A percentile compares a stretch with the other conserved stretches of the same genome.
phyloP scores from a whole-genome alignment of 2,329 filamentous ascomycete species.

The Taxawa tesnikishii region DNA sequence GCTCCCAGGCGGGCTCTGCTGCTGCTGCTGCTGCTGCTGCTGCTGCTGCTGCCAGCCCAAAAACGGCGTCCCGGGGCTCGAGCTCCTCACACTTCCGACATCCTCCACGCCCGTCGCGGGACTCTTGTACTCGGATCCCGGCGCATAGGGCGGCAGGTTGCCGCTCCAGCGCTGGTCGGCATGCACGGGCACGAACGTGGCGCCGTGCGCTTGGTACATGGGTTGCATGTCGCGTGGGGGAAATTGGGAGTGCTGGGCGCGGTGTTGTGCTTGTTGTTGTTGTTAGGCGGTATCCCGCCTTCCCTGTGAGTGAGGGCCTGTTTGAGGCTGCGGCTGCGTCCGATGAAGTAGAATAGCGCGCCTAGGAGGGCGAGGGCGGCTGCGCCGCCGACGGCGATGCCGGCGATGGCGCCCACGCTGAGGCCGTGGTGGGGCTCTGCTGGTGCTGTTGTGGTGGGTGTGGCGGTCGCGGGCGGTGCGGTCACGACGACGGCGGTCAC shows the following conservation, averaged over 20 bases:
- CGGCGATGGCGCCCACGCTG: slow-evolving; percentile 28
- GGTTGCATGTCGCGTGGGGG: too few relatives aligned
- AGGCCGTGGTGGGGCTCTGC: slow-evolving; percentile 13
- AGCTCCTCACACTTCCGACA: neutral
- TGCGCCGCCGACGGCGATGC: slow-evolving; percentile 51
- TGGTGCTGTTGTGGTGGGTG: too few relatives aligned
- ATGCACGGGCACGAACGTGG: neutral
- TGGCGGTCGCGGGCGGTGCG: slow-evolving; percentile 8
- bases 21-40: too few relatives aligned
- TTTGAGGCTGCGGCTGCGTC: slow-evolving; percentile 18
- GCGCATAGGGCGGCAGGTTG: neutral
- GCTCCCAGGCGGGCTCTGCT: too few relatives aligned
- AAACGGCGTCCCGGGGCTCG: too few relatives aligned
- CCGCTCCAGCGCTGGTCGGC: neutral
- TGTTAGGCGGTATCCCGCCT: neutral
- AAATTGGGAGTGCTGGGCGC: too few relatives aligned
- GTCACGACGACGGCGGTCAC: slow-evolving; percentile 8
- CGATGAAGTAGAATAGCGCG: slow-evolving; percentile 54
- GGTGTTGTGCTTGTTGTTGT: too few relatives aligned
- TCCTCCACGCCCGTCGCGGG: neutral
- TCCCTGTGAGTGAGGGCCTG: neutral
- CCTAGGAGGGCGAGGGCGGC: slow-evolving; percentile 49
- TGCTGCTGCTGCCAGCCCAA: too few relatives aligned
- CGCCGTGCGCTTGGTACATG: neutral
- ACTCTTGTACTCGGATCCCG: neutral